phyloP scores from a whole-genome alignment of 1,284 basidiomycete genomes.

The Phenoliferia sp. region DNA sequence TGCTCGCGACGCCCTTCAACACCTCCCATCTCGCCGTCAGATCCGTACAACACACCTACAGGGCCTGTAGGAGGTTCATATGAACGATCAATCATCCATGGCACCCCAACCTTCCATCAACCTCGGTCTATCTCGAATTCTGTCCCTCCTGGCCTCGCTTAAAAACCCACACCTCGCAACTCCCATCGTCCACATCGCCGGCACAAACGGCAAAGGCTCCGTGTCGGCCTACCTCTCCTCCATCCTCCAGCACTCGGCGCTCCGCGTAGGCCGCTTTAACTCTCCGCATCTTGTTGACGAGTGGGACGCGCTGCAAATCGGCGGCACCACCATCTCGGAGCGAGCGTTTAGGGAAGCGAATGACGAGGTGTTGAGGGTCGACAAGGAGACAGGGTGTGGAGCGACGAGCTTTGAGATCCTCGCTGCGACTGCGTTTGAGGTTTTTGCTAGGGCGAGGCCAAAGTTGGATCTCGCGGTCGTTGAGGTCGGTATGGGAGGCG shows the following conservation, averaged over 20 bases:
- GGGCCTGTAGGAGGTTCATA: too few relatives aligned
- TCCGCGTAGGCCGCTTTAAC: constrained; percentile 80
- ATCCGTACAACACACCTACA: too few relatives aligned
- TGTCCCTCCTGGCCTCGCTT: constrained; percentile 55
- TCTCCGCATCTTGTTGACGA: constrained; percentile 81
- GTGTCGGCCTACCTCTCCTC: constrained; percentile 78
- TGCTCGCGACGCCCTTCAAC: too few relatives aligned
- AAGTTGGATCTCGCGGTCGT: constrained; percentile 74
- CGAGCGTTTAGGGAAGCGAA: constrained; percentile 30
- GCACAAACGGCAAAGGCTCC: constrained; percentile 97
- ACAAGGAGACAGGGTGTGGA: constrained; percentile 38
- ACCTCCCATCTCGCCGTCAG: too few relatives aligned
- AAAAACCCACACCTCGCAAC: constrained; percentile 56
- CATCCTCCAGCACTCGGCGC: constrained; percentile 56
- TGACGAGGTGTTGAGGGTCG: constrained; percentile 34
- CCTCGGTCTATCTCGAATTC: constrained; percentile 69
- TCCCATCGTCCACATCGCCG: constrained; percentile 86
- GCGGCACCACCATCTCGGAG: constrained; percentile 43
- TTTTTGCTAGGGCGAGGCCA: constrained; percentile 58
- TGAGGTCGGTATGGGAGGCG: constrained; percentile 93
- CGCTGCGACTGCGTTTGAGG: constrained; percentile 65
- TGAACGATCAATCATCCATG: too few relatives aligned
- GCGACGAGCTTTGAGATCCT: constrained; percentile 79
- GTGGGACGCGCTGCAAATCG: constrained; percentile 62
- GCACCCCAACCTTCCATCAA: constrained; percentile 54